Conservation (phyloP, 2,329 filamentous ascomycete genomes). For the Claviceps paspali region DNA sequence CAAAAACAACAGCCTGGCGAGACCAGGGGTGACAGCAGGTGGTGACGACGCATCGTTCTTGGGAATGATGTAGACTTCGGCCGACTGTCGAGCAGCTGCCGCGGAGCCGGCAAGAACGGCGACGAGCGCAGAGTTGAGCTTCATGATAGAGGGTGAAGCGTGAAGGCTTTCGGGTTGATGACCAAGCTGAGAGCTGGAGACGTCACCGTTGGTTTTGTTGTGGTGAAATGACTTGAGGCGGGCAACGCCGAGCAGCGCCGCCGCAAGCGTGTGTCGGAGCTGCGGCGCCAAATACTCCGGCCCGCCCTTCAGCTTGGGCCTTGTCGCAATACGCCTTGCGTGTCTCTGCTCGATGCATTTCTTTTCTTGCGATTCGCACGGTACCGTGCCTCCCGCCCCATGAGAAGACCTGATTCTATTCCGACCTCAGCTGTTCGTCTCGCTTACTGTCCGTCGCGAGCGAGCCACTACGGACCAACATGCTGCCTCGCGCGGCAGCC, state of each 20-base stretch:
- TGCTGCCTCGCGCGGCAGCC: conserved; percentile 11
- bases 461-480: conserved; percentile 5
- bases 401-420: background rate
- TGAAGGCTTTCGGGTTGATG: conserved; percentile 18
- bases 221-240: background rate
- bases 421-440: background rate
- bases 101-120: conserved; percentile 23
- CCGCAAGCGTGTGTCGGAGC: conserved; percentile 1
- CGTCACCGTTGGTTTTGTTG: conserved; percentile 12
- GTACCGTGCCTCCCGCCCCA: background rate
- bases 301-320: too few species aligned
- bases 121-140: conserved; percentile 25
- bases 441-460: too few species aligned
- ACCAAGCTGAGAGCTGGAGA: conserved; percentile 10
- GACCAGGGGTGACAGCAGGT: conserved; percentile 33
- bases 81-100: conserved; percentile 24
- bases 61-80: conserved; percentile 39
- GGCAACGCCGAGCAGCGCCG: background rate
- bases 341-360: too few species aligned
- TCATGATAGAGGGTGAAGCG: conserved; percentile 22
- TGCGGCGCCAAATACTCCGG: conserved; percentile 7
- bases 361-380: too few species aligned
- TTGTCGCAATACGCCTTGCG: too few species aligned
- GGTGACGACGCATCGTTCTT: conserved; percentile 16
- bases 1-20: conserved; percentile 43